Percentiles rank a stretch among this genome's conserved stretches.
These are phyloP conservation scores for Neospora caninum DNA, from an alignment of 169 alveolate genomes.

Conservation along the genomic window DNA sequence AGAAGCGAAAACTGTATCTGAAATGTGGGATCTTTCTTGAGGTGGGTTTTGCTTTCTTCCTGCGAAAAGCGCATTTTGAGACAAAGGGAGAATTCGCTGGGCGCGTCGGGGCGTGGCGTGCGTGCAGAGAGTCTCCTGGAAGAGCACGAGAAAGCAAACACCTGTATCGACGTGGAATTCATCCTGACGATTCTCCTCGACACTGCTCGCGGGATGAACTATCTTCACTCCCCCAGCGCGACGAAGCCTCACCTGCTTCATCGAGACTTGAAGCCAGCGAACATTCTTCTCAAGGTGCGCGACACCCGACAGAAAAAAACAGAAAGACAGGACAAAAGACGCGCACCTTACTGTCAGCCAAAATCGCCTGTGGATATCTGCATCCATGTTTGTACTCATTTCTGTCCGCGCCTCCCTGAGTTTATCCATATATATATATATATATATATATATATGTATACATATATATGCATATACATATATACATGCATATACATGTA, in stretches of 20 bases:
- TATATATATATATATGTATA: not conserved
- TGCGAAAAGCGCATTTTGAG: not conserved
- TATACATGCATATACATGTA: not conserved
- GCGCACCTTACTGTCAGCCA: too few relatives aligned
- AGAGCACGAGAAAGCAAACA: not conserved
- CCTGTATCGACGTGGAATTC: not conserved
- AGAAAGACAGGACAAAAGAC: not conserved
- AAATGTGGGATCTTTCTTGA: not conserved
- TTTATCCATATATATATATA: not conserved
- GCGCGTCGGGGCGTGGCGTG: not conserved
- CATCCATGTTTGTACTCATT: too few relatives aligned
- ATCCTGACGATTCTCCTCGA: conserved; percentile 40
- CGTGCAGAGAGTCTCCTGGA: conserved; percentile 24
- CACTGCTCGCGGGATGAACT: conserved; percentile 60
- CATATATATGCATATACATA: not conserved
- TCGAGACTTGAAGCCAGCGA: conserved; percentile 69
- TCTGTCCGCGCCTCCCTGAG: too few relatives aligned
- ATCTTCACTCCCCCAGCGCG: conserved; percentile 50
- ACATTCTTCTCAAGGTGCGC: conserved; percentile 63
- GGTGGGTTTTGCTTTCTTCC: not conserved
- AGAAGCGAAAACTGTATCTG: too few relatives aligned
- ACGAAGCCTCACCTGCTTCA: conserved; percentile 66
- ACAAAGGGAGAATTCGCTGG: not conserved
- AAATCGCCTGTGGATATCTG: too few relatives aligned
- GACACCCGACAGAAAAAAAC: not conserved